These are phyloP conservation scores for Kazachstania kunashirensis DNA, from an alignment of 805 yeast species.

Conservation along the genomic window DNA sequence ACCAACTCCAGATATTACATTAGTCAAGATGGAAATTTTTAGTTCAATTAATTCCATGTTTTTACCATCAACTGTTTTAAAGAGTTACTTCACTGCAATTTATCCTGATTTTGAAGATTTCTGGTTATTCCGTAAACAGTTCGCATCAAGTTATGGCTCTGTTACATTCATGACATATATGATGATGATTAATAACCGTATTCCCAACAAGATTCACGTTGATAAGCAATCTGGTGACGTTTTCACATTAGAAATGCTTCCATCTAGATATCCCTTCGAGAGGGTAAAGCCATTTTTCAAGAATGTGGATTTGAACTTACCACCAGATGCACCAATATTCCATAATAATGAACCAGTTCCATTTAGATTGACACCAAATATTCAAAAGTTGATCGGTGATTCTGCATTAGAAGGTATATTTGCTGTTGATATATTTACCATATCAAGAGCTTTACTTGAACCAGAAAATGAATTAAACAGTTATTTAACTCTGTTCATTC, in stretches of 20 bases:
- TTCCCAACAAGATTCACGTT: constrained; percentile 86
- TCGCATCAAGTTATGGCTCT: constrained; percentile 89
- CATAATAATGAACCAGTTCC: constrained; percentile 90
- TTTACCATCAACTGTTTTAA: constrained; percentile 77
- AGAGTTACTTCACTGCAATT: constrained; percentile 60
- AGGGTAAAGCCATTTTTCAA: constrained; percentile 32
- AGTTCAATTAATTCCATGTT: constrained; percentile 79
- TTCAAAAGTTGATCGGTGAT: constrained; percentile 89
- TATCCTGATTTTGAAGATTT: constrained; percentile 82
- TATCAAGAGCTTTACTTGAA: constrained; percentile 81
- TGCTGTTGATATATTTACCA: constrained; percentile 71
- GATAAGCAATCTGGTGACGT: constrained; percentile 77
- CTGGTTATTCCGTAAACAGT: constrained; percentile 94
- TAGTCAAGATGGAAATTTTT: constrained; percentile 83
- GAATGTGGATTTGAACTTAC: constrained; percentile 31
- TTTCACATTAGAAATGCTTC: constrained; percentile 93
- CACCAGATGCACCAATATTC: constrained; percentile 62
- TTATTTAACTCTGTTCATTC: constrained; percentile 82
- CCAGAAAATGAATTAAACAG: constrained; percentile 90
- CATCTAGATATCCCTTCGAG: constrained; percentile 58
- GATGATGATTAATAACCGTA: constrained; percentile 88
- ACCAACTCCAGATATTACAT: constrained; percentile 85
- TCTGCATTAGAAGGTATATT: constrained; percentile 88
- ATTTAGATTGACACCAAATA: constrained; percentile 90
- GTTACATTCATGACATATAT: constrained; percentile 86